Conservation (phyloP, 768 basidiomycete genomes). For the Lentinula sp. region DNA sequence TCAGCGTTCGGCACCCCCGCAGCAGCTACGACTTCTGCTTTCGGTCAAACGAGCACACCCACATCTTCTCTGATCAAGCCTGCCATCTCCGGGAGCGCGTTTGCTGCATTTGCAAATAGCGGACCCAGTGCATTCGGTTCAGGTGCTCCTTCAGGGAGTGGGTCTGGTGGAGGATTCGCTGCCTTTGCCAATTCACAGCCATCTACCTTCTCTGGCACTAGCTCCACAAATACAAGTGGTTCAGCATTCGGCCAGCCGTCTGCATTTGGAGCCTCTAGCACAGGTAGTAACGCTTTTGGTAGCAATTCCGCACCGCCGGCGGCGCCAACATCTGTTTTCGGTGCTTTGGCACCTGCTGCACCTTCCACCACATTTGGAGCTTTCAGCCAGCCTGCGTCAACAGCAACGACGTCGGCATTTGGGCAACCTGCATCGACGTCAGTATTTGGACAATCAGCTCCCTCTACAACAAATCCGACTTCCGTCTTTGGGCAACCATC, state of each 20-base stretch:
- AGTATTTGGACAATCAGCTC: constrained; percentile 15
- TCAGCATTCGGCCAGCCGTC: constrained; percentile 10
- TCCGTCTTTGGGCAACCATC: constrained; percentile 30
- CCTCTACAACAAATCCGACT: constrained; percentile 16
- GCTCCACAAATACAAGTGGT: neutral
- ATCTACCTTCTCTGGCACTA: neutral
- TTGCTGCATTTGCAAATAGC: neutral
- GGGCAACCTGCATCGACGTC: constrained; percentile 12
- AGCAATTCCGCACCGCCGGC: neutral
- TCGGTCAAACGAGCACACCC: constrained; percentile 8
- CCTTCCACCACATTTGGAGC: constrained; percentile 16
- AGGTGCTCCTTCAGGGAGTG: neutral
- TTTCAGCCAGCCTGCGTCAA: constrained; percentile 22
- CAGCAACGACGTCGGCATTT: constrained; percentile 6
- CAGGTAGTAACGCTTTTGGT: neutral
- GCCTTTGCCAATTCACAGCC: constrained; percentile 19
- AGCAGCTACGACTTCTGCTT: neutral
- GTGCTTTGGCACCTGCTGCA: constrained; percentile 1
- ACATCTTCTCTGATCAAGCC: constrained; percentile 9
- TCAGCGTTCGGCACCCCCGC: constrained; percentile 6
- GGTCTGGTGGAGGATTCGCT: constrained; percentile 21
- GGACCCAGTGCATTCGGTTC: constrained; percentile 11
- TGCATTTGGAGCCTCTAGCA: neutral
- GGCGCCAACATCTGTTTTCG: constrained; percentile 1
- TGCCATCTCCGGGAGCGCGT: neutral